Base-by-base conservation (phyloP, 768 basidiomycete genomes). In the Suillus sp. region DNA sequence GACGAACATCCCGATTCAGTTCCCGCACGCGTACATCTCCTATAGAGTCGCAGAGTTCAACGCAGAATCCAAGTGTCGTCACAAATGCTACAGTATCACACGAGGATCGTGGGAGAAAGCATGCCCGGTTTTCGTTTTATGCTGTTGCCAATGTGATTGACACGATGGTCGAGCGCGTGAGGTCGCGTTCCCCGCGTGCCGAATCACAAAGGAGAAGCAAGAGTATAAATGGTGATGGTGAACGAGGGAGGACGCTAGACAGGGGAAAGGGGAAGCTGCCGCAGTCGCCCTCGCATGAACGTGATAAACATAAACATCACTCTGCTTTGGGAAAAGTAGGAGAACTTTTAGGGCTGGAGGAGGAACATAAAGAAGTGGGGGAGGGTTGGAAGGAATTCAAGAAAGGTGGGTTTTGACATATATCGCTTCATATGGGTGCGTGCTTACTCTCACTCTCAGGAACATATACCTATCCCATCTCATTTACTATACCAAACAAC, bases 401-500 rank as follows among this genome's bases (percentile, higher is more conserved):
- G 71, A 89, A 91, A 79, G 95, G 95, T 90, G 56, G 32, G 82
- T 75, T 51, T 42, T 6, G 42, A 16, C 56, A 6, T 10, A 63
- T 30, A 3, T n/a, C 20, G 11, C 27, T 27, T 57, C 38, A 14
- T 11, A 16, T 4, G 18, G 27, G 43, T 9, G 43, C 51, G 59
- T 38, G 43, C 66, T 25, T 62, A 38, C 61, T 60, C 40, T 61
- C n/a, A 27, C 42, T 56, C 47, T 10, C 66, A 93, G 96, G 96
- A 38, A 91, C 89, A 6, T 98, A 99, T 73, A 95, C 92, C 18
- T 99, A 94, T 75, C 96, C 97, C 1, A 92, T 99, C 68, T 94
- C 93, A 6, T 95, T 99, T 73, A 78, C 90, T 11, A 87, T 99
- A 61, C 95, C 96, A 0, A 79, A 87, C 5, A 80, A 85, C 65